Evolutionary conservation across 805 yeast species (phyloP).

Genomic region (Lipomyces sp.): DNA sequence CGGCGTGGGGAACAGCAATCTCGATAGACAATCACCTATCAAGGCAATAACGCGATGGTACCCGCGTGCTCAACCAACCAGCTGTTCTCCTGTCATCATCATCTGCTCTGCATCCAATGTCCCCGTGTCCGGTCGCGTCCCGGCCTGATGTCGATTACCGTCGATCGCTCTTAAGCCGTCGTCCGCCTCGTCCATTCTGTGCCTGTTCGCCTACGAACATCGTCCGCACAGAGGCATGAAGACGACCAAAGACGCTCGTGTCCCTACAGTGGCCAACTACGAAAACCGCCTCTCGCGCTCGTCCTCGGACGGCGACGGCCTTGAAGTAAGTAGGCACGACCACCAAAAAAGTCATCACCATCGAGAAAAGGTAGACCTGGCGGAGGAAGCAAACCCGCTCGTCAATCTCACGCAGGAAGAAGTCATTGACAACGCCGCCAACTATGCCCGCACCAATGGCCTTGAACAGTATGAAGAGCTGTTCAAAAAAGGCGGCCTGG

Average conservation of each 20-base stretch:
- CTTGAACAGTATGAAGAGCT: conserved; percentile 40
- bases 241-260: neutral
- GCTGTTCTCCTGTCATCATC: no score
- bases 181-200: neutral
- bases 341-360: neutral
- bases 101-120: no score
- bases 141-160: no score
- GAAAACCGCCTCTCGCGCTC: conserved; percentile 1
- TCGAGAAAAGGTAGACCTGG: neutral
- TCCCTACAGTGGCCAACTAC: conserved; percentile 7
- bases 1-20: no score
- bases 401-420: conserved; percentile 36
- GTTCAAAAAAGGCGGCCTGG: conserved; percentile 56
- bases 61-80: no score
- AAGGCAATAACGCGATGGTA: no score
- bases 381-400: conserved; percentile 40
- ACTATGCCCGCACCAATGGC: conserved; percentile 41
- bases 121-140: no score
- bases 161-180: neutral
- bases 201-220: neutral
- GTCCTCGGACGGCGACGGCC: neutral
- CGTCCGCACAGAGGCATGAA: neutral
- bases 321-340: neutral
- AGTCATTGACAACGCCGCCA: conserved; percentile 39
- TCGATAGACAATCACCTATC: no score